Evolutionary conservation across 2,329 filamentous ascomycete genomes (phyloP).

Genomic region (Colletotrichum lentis): DNA sequence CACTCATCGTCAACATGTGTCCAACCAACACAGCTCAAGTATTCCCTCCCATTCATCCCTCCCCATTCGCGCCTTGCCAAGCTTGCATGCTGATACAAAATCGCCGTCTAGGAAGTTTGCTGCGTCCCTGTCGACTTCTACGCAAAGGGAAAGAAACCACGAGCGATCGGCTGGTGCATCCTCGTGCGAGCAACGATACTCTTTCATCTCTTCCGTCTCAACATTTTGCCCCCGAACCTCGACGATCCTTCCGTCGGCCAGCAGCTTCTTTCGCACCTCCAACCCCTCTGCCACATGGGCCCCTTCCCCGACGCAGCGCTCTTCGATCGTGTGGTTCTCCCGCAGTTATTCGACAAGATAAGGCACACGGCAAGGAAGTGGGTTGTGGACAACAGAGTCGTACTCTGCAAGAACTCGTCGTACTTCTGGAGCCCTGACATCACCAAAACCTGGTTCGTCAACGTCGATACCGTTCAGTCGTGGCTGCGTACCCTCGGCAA

Average conservation of each 20-base stretch:
- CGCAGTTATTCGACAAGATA: conserved; percentile 2
- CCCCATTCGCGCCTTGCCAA: too few species aligned
- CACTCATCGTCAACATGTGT: too few species aligned
- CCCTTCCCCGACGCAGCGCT: background rate
- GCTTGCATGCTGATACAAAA: too few species aligned
- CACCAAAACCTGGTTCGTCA: background rate
- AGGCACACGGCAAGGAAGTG: conserved; percentile 2
- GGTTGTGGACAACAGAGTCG: conserved; percentile 6
- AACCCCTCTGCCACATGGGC: conserved; percentile 10
- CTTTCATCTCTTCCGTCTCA: background rate
- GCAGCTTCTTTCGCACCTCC: background rate
- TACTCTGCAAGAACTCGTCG: background rate
- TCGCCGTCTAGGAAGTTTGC: background rate
- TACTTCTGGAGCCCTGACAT: conserved; percentile 4
- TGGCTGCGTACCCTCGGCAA: conserved; percentile 9
- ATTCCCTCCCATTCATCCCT: too few species aligned
- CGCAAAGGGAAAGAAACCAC: background rate
- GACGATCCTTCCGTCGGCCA: background rate
- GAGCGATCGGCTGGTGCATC: conserved; percentile 5
- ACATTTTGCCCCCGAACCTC: background rate
- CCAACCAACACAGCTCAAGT: too few species aligned
- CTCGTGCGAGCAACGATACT: conserved; percentile 1
- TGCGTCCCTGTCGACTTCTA: conserved; percentile 9
- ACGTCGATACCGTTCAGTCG: background rate
- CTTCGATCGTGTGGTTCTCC: background rate